Percentiles rank a stretch among this genome's conserved stretches.
Conservation (phyloP, 2,329 filamentous ascomycete species). For the Aspergillus viridinutans region DNA sequence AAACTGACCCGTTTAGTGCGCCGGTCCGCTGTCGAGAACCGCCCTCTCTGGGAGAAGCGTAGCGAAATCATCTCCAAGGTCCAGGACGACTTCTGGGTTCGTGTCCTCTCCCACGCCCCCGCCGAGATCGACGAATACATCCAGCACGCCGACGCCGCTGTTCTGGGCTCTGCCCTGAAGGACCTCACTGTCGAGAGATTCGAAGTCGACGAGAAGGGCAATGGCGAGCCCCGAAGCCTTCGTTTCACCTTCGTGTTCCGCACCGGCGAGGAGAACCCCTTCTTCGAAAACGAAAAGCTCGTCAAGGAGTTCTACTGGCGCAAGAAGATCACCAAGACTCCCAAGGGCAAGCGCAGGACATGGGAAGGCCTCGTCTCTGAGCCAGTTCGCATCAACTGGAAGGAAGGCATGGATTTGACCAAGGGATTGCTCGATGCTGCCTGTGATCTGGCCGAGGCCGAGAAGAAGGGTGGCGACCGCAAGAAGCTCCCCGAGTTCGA, state of each 20-base stretch:
- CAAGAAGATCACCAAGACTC: conserved; percentile 47
- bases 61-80: conserved; percentile 58
- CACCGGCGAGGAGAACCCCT: conserved; percentile 61
- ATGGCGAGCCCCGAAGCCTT: conserved; percentile 76
- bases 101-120: conserved; percentile 84
- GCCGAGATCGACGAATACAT: conserved; percentile 84
- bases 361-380: conserved; percentile 79
- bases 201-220: conserved; percentile 58
- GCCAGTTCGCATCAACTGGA: conserved; percentile 85
- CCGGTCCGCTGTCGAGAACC: conserved; percentile 64
- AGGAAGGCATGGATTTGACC: conserved; percentile 79
- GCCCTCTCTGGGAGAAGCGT: conserved; percentile 73
- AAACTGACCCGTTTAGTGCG: conserved; percentile 54
- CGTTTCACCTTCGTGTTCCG: conserved; percentile 72
- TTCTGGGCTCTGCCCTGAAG: conserved; percentile 66
- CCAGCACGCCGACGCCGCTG: conserved; percentile 66
- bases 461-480: conserved; percentile 48
- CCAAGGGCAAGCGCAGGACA: conserved; percentile 46
- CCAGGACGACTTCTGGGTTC: conserved; percentile 76
- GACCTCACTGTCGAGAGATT: conserved; percentile 72
- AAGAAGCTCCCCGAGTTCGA: conserved; percentile 50
- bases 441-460: conserved; percentile 63
- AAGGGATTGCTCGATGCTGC: conserved; percentile 72
- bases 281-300: conserved; percentile 71
- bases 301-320: conserved; percentile 94